phyloP scores from a whole-genome alignment of 768 basidiomycete genomes.

The Krasilnikovozyma curviuscula region DNA sequence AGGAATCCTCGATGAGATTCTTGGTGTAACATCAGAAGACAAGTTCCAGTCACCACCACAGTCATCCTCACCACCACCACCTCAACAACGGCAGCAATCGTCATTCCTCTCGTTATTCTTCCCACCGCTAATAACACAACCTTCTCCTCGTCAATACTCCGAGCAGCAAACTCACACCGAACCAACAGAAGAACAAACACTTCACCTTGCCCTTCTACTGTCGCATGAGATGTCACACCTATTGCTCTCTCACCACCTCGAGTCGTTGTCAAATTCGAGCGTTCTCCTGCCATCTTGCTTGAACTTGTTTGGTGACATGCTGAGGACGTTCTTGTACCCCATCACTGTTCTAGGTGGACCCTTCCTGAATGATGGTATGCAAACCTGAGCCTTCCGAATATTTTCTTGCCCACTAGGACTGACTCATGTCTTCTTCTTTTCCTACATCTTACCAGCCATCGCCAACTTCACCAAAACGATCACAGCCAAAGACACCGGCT shows the following conservation, averaged over 20 bases:
- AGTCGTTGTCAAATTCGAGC: conserved; percentile 66
- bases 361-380: too few relatives aligned
- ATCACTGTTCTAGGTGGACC: conserved; percentile 47
- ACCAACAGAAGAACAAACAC: conserved; percentile 63
- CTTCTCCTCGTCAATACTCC: neutral
- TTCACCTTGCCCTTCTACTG: conserved; percentile 71
- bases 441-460: conserved; percentile 35
- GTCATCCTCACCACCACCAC: conserved; percentile 1
- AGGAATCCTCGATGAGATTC: conserved; percentile 79
- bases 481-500: conserved; percentile 27
- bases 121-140: neutral
- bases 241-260: conserved; percentile 72
- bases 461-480: conserved; percentile 60
- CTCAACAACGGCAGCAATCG: conserved; percentile 23
- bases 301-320: conserved; percentile 54
- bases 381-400: too few relatives aligned
- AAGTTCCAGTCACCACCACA: conserved; percentile 20
- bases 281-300: conserved; percentile 64
- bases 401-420: too few relatives aligned
- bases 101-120: neutral
- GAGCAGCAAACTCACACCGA: conserved; percentile 24
- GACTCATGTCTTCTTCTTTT: too few relatives aligned
- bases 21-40: conserved; percentile 28
- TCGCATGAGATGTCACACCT: conserved; percentile 90
- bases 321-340: conserved; percentile 65